Conservation (phyloP, 2,329 filamentous ascomycete genomes). For the Phyllosticta ampelicida region DNA sequence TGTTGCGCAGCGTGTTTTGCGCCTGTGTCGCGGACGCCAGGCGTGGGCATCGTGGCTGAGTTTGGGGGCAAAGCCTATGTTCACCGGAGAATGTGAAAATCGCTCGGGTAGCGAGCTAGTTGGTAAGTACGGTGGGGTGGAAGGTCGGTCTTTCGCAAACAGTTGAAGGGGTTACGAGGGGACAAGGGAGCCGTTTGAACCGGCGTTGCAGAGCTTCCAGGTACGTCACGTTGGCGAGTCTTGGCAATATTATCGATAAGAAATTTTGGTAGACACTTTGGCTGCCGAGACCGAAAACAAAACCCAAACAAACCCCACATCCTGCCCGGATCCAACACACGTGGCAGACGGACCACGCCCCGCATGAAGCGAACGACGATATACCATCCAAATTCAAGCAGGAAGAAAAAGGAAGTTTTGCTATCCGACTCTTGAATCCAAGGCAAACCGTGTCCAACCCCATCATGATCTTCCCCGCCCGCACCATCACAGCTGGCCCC, state of each 20-base stretch:
- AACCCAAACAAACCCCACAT: background rate
- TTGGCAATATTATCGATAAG: background rate
- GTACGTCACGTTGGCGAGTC: background rate
- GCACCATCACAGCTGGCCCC: background rate
- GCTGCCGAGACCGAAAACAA: background rate
- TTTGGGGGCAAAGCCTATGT: background rate
- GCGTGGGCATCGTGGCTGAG: background rate
- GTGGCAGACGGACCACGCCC: background rate
- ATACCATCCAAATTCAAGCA: background rate
- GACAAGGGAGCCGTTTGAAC: background rate
- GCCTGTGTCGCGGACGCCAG: background rate
- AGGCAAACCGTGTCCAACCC: background rate
- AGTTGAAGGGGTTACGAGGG: background rate
- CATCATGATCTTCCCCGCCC: background rate
- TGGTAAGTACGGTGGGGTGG: background rate
- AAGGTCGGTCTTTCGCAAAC: background rate
- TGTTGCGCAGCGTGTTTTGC: background rate
- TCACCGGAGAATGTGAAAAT: background rate
- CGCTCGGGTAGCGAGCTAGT: background rate
- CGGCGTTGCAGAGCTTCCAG: background rate
- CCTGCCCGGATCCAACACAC: background rate
- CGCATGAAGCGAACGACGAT: background rate
- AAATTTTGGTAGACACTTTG: background rate
- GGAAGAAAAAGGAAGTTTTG: background rate
- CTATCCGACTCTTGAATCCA: background rate